Evolutionary conservation across 805 yeast species (phyloP), one percentile per base, ranked within the genome.

Genomic region (Candida koratica): DNA sequence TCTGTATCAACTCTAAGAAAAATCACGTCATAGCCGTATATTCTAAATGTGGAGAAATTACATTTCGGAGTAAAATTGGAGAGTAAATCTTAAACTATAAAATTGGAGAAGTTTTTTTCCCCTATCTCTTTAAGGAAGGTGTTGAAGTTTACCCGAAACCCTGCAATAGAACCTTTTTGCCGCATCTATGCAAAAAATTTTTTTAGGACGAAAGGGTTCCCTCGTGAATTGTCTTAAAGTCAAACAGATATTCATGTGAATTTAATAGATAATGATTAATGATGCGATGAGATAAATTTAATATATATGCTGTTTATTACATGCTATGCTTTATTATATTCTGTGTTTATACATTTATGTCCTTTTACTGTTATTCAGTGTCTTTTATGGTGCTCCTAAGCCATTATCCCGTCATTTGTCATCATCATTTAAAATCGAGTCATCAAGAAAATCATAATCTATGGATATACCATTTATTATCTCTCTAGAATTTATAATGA

Each of bases 401-500:
- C n/a, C n/a, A n/a, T n/a, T n/a, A n/a, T n/a, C n/a, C 23, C 10
- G 23, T 20, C 10, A 20, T 20, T 20, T 20, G 10, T 13, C 17
- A 25, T 25, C 28, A 31, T 31, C 34, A 14, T 31, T 31, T 22
- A 31, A 31, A 14, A 31, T 22, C n/a, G 34, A 31, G 28, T 62
- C 55, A 46, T 67, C 72, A 41, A 67, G 52, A 38, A 57, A 64
- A 44, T 63, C 64, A 46, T 67, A 69, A 47, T 71, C 76, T 41
- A 63, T 58, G 17, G 63, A 53, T 18, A 58, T 58, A 14, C 68
- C 72, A 39, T 66, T 70, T 37, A 69, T 56, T 25, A 66, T 62
- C 45, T 71, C 75, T 38, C 77, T 56, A 6, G 70, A 60, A 36
- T 61, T 67, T 33, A 71, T 61, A 22, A 64, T 60, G 45, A 53